phyloP scores from a whole-genome alignment of 345 rosid species.

The Hevea brasiliensis region DNA sequence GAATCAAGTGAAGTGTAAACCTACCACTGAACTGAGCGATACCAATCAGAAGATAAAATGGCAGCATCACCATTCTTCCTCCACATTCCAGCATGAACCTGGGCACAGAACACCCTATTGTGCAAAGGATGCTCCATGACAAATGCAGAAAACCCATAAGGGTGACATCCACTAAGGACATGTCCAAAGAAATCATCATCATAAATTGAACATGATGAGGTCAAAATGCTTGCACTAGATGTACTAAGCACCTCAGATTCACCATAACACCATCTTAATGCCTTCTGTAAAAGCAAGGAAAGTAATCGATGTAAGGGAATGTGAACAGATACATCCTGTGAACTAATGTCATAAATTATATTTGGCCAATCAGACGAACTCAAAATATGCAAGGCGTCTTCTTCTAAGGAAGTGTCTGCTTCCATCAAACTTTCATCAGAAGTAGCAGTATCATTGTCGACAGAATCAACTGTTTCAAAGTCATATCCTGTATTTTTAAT shows the following conservation, averaged over 20 bases:
- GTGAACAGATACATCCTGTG: conserved; percentile 75
- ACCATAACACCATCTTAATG: conserved; percentile 61
- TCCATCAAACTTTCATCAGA: conserved; percentile 38
- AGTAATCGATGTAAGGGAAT: conserved; percentile 80
- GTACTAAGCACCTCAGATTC: conserved; percentile 41
- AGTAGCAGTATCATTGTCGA: conserved; percentile 39
- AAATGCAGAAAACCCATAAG: conserved; percentile 75
- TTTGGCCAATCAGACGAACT: conserved; percentile 71
- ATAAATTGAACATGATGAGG: conserved; percentile 28
- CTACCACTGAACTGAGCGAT: conserved; percentile 79
- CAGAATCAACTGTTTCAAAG: conserved; percentile 23
- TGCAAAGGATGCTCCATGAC: conserved; percentile 92
- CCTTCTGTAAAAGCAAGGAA: conserved; percentile 70
- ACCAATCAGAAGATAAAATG: conserved; percentile 64
- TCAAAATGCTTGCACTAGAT: conserved; percentile 28
- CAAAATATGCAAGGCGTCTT: conserved; percentile 39
- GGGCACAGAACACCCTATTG: conserved; percentile 83
- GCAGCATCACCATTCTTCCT: conserved; percentile 86
- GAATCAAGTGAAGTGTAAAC: conserved; percentile 25
- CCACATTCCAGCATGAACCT: conserved; percentile 97
- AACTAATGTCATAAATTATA: conserved; percentile 71
- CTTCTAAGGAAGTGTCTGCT: conserved; percentile 35
- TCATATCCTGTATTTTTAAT: conserved; percentile 34
- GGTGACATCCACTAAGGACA: conserved; percentile 61
- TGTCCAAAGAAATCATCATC: conserved; percentile 69